Conservation (phyloP, 164 flowering plant genomes). For the Amborella trichopoda region DNA sequence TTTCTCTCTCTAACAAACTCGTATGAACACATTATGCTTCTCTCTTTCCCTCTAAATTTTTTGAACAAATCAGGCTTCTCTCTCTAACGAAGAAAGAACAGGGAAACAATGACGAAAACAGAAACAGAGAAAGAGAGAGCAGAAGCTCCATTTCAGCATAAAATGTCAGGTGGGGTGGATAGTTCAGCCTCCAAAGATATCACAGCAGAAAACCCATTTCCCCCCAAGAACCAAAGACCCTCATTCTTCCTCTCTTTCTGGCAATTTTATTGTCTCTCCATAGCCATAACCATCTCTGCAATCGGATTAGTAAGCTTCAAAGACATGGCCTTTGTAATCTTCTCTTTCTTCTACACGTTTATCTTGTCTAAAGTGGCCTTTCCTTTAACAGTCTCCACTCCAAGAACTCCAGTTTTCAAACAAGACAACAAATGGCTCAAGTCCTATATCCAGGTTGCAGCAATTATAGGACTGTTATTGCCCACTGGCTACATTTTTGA, state of each 20-base stretch:
- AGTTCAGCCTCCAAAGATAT: too few species aligned
- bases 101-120: too few species aligned
- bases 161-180: too few species aligned
- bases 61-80: too few species aligned
- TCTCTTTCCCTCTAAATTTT: too few species aligned
- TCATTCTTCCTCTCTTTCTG: conserved; percentile 31
- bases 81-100: too few species aligned
- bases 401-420: conserved; percentile 22
- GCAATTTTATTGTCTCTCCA: conserved; percentile 23
- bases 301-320: conserved; percentile 28
- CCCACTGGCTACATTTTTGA: conserved; percentile 59
- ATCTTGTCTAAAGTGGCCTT: conserved; percentile 18
- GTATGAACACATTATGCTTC: too few species aligned
- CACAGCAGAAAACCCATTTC: too few species aligned
- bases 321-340: conserved; percentile 21
- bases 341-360: conserved; percentile 22
- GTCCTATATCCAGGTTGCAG: conserved; percentile 29
- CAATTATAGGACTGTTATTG: conserved; percentile 41
- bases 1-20: too few species aligned
- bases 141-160: too few species aligned
- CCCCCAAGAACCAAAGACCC: too few species aligned
- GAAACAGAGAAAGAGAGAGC: too few species aligned
- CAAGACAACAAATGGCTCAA: conserved; percentile 19
- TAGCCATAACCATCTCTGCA: conserved; percentile 22
- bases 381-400: conserved; percentile 4